These are phyloP conservation scores for Kodamaea lidongshanica DNA, from an alignment of 805 yeast species.

Conservation along the genomic window DNA sequence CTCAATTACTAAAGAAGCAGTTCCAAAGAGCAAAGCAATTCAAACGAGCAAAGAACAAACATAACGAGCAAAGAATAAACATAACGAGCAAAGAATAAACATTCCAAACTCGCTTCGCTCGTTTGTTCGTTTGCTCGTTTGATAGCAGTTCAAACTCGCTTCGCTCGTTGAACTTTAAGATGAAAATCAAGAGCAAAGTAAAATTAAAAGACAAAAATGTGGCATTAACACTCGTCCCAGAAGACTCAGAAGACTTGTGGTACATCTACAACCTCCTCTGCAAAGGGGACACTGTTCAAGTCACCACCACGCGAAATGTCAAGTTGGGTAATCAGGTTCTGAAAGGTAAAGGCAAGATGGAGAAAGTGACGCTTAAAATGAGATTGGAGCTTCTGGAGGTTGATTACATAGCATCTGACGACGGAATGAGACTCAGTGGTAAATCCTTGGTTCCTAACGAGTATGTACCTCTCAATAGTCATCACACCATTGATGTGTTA, in stretches of 20 bases:
- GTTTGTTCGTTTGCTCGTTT: no score
- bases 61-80: no score
- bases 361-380: constrained; percentile 42
- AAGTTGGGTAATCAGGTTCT: constrained; percentile 25
- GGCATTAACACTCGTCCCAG: constrained; percentile 60
- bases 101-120: no score
- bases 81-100: no score
- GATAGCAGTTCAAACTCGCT: no score
- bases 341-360: constrained; percentile 48
- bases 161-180: no score
- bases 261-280: constrained; percentile 74
- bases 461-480: constrained; percentile 78
- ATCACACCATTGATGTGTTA: constrained; percentile 79
- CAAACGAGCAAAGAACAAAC: no score
- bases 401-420: constrained; percentile 76
- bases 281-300: constrained; percentile 65
- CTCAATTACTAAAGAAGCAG: no score
- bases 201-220: constrained; percentile 54
- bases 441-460: constrained; percentile 60
- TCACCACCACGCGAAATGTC: constrained; percentile 64
- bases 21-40: no score
- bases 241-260: constrained; percentile 92
- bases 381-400: constrained; percentile 57
- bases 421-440: constrained; percentile 75
- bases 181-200: constrained; percentile 13